Percentiles rank a stretch among this genome's conserved stretches.
Evolutionary conservation across 371 early-diverging fungal species (phyloP).

Genomic region (Apophysomyces elegans): DNA sequence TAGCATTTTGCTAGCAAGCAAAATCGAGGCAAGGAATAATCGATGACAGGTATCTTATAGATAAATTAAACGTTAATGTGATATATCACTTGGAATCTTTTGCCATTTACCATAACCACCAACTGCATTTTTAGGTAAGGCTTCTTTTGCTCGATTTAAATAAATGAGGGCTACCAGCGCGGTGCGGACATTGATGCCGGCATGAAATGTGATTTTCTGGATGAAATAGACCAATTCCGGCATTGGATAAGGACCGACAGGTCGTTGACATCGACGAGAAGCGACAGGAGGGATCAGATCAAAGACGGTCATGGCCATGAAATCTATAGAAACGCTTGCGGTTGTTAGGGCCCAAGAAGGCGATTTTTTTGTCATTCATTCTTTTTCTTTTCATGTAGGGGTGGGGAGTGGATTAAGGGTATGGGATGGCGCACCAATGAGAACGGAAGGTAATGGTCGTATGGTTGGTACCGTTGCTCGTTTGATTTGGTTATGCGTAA

Average conservation of each 20-base stretch:
- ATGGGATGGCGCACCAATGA: slow-evolving; percentile 21
- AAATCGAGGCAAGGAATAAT: slow-evolving; percentile 77
- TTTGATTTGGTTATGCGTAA: not conserved
- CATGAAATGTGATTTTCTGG: slow-evolving; percentile 45
- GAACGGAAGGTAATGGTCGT: slow-evolving; percentile 24
- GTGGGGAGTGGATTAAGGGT: not conserved
- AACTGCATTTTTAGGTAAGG: slow-evolving; percentile 41
- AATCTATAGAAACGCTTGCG: slow-evolving; percentile 16
- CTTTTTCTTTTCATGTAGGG: not conserved
- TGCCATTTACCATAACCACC: slow-evolving; percentile 37
- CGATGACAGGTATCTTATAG: slow-evolving; percentile 60
- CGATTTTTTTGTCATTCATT: not conserved
- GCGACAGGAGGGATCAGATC: slow-evolving; percentile 22
- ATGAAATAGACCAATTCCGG: slow-evolving; percentile 53
- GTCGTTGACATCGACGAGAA: not conserved
- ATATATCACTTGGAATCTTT: no score
- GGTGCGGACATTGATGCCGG: slow-evolving; percentile 41
- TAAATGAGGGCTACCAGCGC: slow-evolving; percentile 51
- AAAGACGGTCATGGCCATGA: slow-evolving; percentile 28
- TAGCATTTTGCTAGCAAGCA: slow-evolving; percentile 77
- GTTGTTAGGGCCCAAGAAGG: not conserved
- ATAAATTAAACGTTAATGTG: no score
- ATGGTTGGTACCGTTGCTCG: slow-evolving; percentile 9
- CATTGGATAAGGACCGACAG: slow-evolving; percentile 25
- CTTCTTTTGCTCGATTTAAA: slow-evolving; percentile 44